Evolutionary conservation across 2,329 filamentous ascomycete species (phyloP).

Genomic region (Blumeria hordei): DNA sequence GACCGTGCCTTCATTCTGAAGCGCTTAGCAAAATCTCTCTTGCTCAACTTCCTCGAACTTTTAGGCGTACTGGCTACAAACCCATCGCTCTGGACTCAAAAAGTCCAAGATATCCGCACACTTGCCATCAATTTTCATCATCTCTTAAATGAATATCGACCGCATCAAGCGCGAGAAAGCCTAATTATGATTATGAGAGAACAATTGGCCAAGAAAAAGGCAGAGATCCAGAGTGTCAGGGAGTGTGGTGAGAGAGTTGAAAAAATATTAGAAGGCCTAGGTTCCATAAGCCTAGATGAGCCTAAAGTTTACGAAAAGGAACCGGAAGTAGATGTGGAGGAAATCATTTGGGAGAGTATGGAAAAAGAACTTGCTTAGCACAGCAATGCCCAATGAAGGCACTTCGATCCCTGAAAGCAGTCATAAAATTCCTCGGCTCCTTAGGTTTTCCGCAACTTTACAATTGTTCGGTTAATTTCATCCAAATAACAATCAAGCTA

Average conservation of each 20-base stretch:
- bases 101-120: constrained; percentile 55
- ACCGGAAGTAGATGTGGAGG: background rate
- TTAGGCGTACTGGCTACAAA: constrained; percentile 44
- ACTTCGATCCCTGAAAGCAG: too few relatives aligned
- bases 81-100: constrained; percentile 39
- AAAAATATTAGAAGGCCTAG: constrained; percentile 45
- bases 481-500: too few relatives aligned
- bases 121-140: constrained; percentile 83
- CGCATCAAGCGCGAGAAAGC: constrained; percentile 76
- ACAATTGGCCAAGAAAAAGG: constrained; percentile 45
- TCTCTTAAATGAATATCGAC: constrained; percentile 79
- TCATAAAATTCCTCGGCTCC: too few relatives aligned
- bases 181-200: constrained; percentile 74
- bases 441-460: too few relatives aligned
- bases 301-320: background rate
- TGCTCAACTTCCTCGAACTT: constrained; percentile 76
- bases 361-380: too few relatives aligned
- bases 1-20: constrained; percentile 47
- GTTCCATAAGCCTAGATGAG: constrained; percentile 19
- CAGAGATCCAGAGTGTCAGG: constrained; percentile 46
- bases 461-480: too few relatives aligned
- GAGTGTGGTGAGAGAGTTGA: constrained; percentile 49
- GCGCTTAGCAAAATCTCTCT: constrained; percentile 56
- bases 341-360: background rate
- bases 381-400: too few relatives aligned